Evolutionary conservation across 108 stramenopile genomes (phyloP).

Genomic region (Fistulifera solaris): DNA sequence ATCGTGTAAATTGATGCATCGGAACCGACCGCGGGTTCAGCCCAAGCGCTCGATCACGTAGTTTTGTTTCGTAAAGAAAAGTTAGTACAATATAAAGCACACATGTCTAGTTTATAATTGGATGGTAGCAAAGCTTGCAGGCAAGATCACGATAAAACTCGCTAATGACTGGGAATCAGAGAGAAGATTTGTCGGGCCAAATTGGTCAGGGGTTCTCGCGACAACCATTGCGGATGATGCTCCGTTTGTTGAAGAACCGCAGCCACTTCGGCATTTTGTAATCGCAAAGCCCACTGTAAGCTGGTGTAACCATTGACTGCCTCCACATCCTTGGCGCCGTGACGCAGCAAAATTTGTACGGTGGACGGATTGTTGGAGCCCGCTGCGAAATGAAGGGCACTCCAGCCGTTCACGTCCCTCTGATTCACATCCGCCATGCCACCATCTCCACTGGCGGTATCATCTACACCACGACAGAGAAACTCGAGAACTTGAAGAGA

Average conservation of each 20-base stretch:
- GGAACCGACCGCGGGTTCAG: neutral
- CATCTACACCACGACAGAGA: conserved; percentile 51
- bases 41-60: no score
- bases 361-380: conserved; percentile 47
- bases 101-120: no score
- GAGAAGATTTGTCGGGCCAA: conserved; percentile 45
- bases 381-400: conserved; percentile 67
- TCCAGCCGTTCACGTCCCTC: conserved; percentile 67
- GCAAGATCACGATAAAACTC: no score
- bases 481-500: conserved; percentile 47
- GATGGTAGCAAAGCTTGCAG: no score
- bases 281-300: conserved; percentile 62
- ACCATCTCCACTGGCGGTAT: conserved; percentile 31
- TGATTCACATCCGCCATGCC: conserved; percentile 56
- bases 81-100: no score
- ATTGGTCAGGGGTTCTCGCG: conserved; percentile 27
- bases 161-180: conserved; percentile 24
- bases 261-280: conserved; percentile 54
- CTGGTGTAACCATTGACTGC: conserved; percentile 77
- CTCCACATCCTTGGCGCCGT: conserved; percentile 61
- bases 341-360: conserved; percentile 34
- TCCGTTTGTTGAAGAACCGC: conserved; percentile 43
- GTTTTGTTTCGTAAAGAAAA: no score
- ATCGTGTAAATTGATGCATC: conserved; percentile 44
- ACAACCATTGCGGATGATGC: conserved; percentile 15